These are phyloP conservation scores for Huiozyma naganishii DNA, from an alignment of 805 yeast genomes.

Conservation along the genomic window DNA sequence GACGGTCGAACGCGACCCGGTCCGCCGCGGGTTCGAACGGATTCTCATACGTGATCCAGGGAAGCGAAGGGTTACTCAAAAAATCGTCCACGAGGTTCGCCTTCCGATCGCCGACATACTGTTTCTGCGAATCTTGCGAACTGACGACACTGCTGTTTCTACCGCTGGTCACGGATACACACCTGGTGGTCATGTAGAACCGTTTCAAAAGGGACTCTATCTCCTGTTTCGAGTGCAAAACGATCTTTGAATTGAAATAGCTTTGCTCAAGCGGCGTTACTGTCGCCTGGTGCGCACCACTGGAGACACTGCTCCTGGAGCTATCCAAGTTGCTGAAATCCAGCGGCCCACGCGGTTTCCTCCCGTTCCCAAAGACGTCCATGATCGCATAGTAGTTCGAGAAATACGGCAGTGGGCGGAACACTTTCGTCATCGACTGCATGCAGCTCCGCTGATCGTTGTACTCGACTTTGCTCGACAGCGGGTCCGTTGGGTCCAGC, in stretches of 20 bases:
- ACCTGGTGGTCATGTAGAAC: slow-evolving; percentile 1
- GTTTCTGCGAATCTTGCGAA: slow-evolving; percentile 1
- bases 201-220: neutral
- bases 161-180: neutral
- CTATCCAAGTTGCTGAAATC: neutral
- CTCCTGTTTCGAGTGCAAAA: neutral
- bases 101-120: neutral
- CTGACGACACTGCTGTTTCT: slow-evolving; percentile 1
- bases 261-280: neutral
- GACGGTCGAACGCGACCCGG: no score
- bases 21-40: neutral
- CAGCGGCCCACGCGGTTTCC: neutral
- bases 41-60: no score
- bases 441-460: no score
- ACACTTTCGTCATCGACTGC: neutral
- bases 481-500: no score
- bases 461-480: no score
- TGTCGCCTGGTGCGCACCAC: neutral
- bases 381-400: neutral
- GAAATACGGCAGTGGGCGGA: slow-evolving; percentile 1
- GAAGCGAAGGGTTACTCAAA: neutral
- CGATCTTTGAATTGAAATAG: neutral
- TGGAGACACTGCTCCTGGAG: neutral
- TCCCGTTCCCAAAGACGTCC: neutral
- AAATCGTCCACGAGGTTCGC: slow-evolving; percentile 1